These are phyloP conservation scores for Quercus rubra DNA, from an alignment of 306 rosid genomes.

Conservation along the genomic window DNA sequence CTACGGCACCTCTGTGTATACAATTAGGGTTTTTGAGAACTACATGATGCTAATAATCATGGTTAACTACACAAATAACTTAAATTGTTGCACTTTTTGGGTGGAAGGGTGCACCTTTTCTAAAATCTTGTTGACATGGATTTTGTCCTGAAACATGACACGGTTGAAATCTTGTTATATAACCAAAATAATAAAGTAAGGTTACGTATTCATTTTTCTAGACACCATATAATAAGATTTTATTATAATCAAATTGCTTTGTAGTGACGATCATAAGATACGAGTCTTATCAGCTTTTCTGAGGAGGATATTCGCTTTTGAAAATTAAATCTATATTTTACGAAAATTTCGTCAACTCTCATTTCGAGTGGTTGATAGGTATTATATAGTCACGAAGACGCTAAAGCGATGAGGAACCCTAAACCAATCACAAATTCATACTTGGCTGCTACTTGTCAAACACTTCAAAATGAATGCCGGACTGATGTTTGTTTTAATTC, in stretches of 20 bases:
- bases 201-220: constrained; percentile 1
- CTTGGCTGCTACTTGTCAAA: constrained; percentile 46
- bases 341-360: constrained; percentile 32
- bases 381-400: constrained; percentile 31
- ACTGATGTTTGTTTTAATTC: neutral
- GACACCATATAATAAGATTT: neutral
- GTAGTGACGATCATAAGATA: constrained; percentile 12
- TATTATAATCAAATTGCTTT: constrained; percentile 5
- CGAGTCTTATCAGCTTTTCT: constrained; percentile 15
- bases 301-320: neutral
- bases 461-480: constrained; percentile 50
- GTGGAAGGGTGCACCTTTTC: neutral
- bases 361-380: constrained; percentile 43
- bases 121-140: neutral
- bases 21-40: constrained; percentile 4
- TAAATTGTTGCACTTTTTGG: neutral
- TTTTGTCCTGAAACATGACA: neutral
- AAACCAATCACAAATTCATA: constrained; percentile 22
- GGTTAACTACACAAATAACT: neutral
- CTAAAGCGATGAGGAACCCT: constrained; percentile 25
- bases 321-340: neutral
- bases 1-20: neutral
- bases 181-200: constrained; percentile 17
- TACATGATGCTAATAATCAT: neutral
- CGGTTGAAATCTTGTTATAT: constrained; percentile 25